A percentile compares a stretch with the other conserved stretches of the same genome.
Evolutionary conservation across 352 stramenopile species (phyloP).

Genomic region (Peronospora destructor): DNA sequence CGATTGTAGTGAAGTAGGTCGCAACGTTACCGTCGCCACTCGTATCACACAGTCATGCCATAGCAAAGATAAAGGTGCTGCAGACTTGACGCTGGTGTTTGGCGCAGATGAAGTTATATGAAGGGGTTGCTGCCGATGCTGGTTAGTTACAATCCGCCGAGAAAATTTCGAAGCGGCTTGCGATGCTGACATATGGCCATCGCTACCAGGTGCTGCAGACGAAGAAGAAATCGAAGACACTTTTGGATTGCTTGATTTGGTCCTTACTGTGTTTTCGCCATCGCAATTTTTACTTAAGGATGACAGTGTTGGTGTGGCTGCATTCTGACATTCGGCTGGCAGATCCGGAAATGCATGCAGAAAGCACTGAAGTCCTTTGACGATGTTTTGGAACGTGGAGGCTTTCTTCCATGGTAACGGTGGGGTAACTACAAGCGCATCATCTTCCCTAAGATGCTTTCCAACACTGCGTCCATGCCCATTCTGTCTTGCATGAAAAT

Average conservation of each 20-base stretch:
- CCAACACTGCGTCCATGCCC: slow-evolving; percentile 8
- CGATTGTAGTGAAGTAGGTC: slow-evolving; percentile 52
- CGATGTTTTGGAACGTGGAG: slow-evolving; percentile 63
- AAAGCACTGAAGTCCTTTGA: slow-evolving; percentile 75
- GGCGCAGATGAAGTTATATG: neutral
- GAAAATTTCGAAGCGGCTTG: slow-evolving; percentile 15
- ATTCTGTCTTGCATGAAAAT: slow-evolving; percentile 24
- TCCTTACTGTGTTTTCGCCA: slow-evolving; percentile 1
- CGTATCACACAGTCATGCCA: slow-evolving; percentile 43
- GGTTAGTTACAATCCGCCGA: slow-evolving; percentile 8
- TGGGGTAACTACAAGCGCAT: slow-evolving; percentile 15
- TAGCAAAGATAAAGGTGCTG: slow-evolving; percentile 16
- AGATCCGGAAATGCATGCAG: slow-evolving; percentile 48
- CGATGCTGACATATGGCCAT: slow-evolving; percentile 4
- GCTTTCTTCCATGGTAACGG: slow-evolving; percentile 30
- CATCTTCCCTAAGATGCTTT: slow-evolving; percentile 18
- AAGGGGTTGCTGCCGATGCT: slow-evolving; percentile 13
- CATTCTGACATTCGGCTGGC: slow-evolving; percentile 13
- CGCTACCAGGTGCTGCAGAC: slow-evolving; percentile 1
- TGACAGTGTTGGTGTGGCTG: neutral
- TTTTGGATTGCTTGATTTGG: slow-evolving; percentile 7
- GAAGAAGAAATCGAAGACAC: neutral
- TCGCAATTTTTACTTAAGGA: neutral
- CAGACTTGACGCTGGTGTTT: slow-evolving; percentile 7
- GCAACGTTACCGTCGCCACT: slow-evolving; percentile 49